Evolutionary conservation across 495 filamentous ascomycete species (phyloP).

Genomic region (Aspergillus haitiensis): DNA sequence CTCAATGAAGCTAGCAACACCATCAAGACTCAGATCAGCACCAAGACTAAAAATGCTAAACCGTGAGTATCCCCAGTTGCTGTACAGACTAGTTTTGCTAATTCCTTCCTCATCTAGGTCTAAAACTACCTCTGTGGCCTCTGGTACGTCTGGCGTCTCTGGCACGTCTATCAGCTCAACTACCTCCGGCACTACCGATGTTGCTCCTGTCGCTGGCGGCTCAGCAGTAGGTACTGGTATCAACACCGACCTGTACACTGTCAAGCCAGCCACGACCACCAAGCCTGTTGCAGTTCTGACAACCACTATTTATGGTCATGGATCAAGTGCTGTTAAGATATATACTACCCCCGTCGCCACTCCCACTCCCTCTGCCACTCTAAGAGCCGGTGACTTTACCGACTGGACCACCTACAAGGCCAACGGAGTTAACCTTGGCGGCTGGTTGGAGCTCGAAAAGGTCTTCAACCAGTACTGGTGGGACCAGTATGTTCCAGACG

Average conservation of each 20-base stretch:
- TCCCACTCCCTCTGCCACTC: too few relatives aligned
- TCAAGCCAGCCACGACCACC: slow-evolving; percentile 14
- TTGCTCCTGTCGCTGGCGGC: slow-evolving; percentile 22
- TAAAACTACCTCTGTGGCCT: too few relatives aligned
- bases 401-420: slow-evolving; percentile 28
- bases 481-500: slow-evolving; percentile 19
- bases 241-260: slow-evolving; percentile 23
- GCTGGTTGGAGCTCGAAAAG: slow-evolving; percentile 34
- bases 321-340: not conserved
- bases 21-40: not conserved
- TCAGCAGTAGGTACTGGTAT: slow-evolving; percentile 21
- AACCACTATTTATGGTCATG: slow-evolving; percentile 6
- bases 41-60: not conserved
- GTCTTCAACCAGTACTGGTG: slow-evolving; percentile 31
- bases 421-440: slow-evolving; percentile 34
- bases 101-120: too few relatives aligned
- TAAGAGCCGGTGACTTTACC: slow-evolving; percentile 10
- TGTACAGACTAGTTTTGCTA: too few relatives aligned
- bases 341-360: too few relatives aligned
- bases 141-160: slow-evolving; percentile 1
- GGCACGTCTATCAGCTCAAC: not conserved
- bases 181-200: slow-evolving; percentile 9
- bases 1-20: slow-evolving; percentile 3
- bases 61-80: too few relatives aligned
- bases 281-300: slow-evolving; percentile 9